phyloP scores from a whole-genome alignment of 345 rosid genomes.

The Xanthoceras sorbifolium region DNA sequence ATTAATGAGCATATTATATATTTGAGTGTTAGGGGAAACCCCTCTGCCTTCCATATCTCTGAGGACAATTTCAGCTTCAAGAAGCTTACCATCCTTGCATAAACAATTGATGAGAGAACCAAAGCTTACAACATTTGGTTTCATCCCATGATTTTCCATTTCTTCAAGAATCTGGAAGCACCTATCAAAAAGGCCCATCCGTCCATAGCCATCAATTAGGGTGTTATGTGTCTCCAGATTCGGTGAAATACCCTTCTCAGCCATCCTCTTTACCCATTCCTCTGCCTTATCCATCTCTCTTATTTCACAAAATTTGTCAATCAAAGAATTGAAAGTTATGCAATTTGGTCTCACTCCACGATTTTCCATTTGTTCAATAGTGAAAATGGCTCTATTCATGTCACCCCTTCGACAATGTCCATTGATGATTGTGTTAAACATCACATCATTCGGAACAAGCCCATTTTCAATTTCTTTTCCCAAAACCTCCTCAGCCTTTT shows the following conservation, averaged over 20 bases:
- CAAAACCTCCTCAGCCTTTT: slow-evolving; percentile 66
- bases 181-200: slow-evolving; percentile 50
- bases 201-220: slow-evolving; percentile 73
- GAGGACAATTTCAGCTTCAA: slow-evolving; percentile 72
- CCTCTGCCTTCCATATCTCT: slow-evolving; percentile 66
- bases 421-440: slow-evolving; percentile 60
- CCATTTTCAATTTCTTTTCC: slow-evolving; percentile 48
- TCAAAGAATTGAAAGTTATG: slow-evolving; percentile 64
- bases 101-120: slow-evolving; percentile 73
- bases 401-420: slow-evolving; percentile 68
- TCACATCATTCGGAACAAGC: slow-evolving; percentile 49
- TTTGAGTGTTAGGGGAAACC: slow-evolving; percentile 54
- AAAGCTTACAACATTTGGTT: slow-evolving; percentile 71
- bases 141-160: slow-evolving; percentile 61
- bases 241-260: slow-evolving; percentile 56
- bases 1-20: slow-evolving; percentile 75
- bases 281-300: slow-evolving; percentile 64
- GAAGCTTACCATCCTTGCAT: slow-evolving; percentile 68
- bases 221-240: slow-evolving; percentile 61
- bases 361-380: slow-evolving; percentile 57
- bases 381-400: slow-evolving; percentile 45
- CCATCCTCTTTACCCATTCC: slow-evolving; percentile 66
- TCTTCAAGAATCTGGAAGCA: slow-evolving; percentile 74
- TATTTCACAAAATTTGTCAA: slow-evolving; percentile 56
- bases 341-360: slow-evolving; percentile 54